Evolutionary conservation across 768 basidiomycete genomes (phyloP).

Genomic region (Lentinula lateritia): DNA sequence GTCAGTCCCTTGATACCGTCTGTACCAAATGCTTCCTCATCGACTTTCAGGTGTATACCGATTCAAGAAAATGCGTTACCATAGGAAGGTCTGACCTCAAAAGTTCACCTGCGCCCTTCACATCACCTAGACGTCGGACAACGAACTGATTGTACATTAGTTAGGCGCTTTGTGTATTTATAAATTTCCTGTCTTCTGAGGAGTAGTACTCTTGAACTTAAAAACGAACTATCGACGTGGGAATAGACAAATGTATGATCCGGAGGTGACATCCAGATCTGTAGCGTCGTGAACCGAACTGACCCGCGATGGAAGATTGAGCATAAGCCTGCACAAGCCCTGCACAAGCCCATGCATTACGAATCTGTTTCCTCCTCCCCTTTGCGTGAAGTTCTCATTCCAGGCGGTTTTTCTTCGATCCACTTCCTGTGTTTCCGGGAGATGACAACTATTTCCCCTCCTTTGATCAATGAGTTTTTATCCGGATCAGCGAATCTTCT

Average conservation of each 20-base stretch:
- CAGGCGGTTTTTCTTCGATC: slow-evolving; percentile 69
- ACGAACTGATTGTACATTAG: not conserved
- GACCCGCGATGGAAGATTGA: too few species aligned
- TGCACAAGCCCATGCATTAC: too few species aligned
- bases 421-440: slow-evolving; percentile 69
- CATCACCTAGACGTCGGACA: not conserved
- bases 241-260: too few species aligned
- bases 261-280: too few species aligned
- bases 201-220: too few species aligned
- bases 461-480: slow-evolving; percentile 15
- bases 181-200: not conserved
- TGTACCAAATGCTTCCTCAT: not conserved
- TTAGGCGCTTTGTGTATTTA: not conserved
- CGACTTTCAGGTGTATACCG: slow-evolving; percentile 40
- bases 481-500: slow-evolving; percentile 55
- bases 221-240: too few species aligned
- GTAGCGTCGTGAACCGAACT: too few species aligned
- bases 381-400: slow-evolving; percentile 9
- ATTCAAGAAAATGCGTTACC: slow-evolving; percentile 72
- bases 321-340: too few species aligned
- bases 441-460: slow-evolving; percentile 28
- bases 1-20: not conserved
- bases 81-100: slow-evolving; percentile 25
- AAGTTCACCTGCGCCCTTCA: not conserved
- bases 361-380: too few species aligned